Percentiles rank a stretch among this genome's conserved stretches.
phyloP scores from a whole-genome alignment of 2,329 filamentous ascomycete genomes.

The Cryphonectria naterciae region DNA sequence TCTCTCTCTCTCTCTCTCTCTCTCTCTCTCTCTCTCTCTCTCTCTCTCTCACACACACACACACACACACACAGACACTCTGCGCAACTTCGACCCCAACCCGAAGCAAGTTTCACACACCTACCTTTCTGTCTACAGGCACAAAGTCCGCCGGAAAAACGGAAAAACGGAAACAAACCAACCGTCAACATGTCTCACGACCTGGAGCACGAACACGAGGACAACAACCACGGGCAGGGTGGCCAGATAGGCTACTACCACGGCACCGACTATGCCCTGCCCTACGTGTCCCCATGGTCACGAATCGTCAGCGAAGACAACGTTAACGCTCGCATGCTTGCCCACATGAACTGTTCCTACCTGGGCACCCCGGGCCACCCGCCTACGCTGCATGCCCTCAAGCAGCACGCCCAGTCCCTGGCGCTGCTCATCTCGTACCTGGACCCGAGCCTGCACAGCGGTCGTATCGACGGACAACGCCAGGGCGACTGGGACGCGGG shows the following conservation, averaged over 20 bases:
- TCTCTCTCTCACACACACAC: too few species aligned
- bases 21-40: background rate
- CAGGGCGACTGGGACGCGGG: slow-evolving; percentile 16
- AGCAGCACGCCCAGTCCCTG: slow-evolving; percentile 64
- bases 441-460: slow-evolving; percentile 42
- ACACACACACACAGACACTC: too few species aligned
- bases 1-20: background rate
- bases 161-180: background rate
- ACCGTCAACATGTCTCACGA: slow-evolving; percentile 24
- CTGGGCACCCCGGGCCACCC: slow-evolving; percentile 55
- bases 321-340: slow-evolving; percentile 39
- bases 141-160: background rate
- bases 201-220: slow-evolving; percentile 31
- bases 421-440: slow-evolving; percentile 55
- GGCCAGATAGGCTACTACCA: slow-evolving; percentile 42
- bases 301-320: slow-evolving; percentile 38
- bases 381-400: slow-evolving; percentile 60
- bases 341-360: slow-evolving; percentile 61
- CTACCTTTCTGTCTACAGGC: background rate
- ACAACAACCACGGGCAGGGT: slow-evolving; percentile 28
- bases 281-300: slow-evolving; percentile 46
- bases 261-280: slow-evolving; percentile 46
- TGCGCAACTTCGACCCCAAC: background rate
- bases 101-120: background rate
- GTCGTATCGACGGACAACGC: slow-evolving; percentile 35